These are phyloP conservation scores for Prototheca wickerhamii DNA, from an alignment of 163 green algal species.

Conservation along the genomic window DNA sequence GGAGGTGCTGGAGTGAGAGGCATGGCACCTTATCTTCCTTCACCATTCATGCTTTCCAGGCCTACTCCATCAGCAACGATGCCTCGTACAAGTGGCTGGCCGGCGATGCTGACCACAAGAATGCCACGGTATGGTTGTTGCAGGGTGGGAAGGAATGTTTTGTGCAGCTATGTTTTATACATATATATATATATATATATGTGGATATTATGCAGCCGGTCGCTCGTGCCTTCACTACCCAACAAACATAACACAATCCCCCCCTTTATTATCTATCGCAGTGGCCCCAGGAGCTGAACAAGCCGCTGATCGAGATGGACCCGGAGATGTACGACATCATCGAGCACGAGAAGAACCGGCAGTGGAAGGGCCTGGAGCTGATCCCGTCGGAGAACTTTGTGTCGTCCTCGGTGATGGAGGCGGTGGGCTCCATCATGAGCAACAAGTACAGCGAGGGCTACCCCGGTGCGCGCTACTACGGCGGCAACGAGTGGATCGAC, in stretches of 20 bases:
- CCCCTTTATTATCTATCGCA: slow-evolving; percentile 20
- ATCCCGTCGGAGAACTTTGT: slow-evolving; percentile 99
- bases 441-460: slow-evolving; percentile 99
- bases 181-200: too few relatives aligned
- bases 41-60: too few relatives aligned
- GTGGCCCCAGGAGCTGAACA: slow-evolving; percentile 80
- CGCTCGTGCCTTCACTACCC: background rate
- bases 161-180: too few relatives aligned
- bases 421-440: slow-evolving; percentile 95
- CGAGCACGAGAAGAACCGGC: slow-evolving; percentile 91
- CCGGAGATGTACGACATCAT: slow-evolving; percentile 94
- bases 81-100: too few relatives aligned
- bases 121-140: too few relatives aligned
- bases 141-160: too few relatives aligned
- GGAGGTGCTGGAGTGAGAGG: too few relatives aligned
- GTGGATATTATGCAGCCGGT: too few relatives aligned
- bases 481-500: slow-evolving; percentile 98
- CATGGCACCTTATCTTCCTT: too few relatives aligned
- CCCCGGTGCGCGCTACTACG: slow-evolving; percentile 93
- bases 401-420: slow-evolving; percentile 86
- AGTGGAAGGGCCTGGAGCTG: slow-evolving; percentile 97
- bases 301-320: slow-evolving; percentile 72
- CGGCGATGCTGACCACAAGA: too few relatives aligned
- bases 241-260: background rate
- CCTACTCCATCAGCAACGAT: too few relatives aligned